Base-by-base conservation (phyloP, 108 stramenopile species). In the Cyclotella cryptica region DNA sequence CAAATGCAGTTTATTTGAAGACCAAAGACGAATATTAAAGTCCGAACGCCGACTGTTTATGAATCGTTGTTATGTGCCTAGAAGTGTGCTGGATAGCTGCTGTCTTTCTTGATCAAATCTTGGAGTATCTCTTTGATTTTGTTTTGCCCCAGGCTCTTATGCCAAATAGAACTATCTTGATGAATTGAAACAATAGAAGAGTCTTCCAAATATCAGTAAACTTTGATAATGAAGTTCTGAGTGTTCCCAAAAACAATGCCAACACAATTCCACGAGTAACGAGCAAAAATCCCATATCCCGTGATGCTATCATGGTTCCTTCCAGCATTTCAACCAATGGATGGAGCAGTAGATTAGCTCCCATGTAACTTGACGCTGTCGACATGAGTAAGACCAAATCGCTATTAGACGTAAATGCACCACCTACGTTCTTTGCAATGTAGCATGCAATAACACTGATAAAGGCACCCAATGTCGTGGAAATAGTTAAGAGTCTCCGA, bases 241-340 rank as follows among this genome's bases (percentile, higher is more conserved):
- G 70, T 22, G 69, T 44, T 10, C 63, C 72, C 49, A 86, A 73
- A 57, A 89, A 84, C 40, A 85, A 24, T 0, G 65, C 67, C 53
- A 74, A 51, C 6, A 88, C 87, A 0, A 75, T 30, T 7, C 69
- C 63, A 72, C 90, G 89, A 10, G 75, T 65, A 13, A 18, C 58
- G 18, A 89, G 58, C 74, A 93, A 66, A 49, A 64, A 88, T 15
- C 45, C 18, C 42, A 89, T 61, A 75, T 89, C 88, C 7, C 88
- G 78, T 19, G 74, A 74, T 21, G 87, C 92, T 24, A 88, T 71
- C 13, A 89, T 82, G 9, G 72, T 43, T 0, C 89, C 92, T 74
- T 93, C 89, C 12, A 87, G 21, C 19, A 89, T 54, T 84, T 90
- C 81, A n/a, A 84, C 83, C 58, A 90, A 78, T 22, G 92, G 89